Base-by-base conservation (phyloP, 208 protist species). In the Endotrypanum monterogeii region DNA sequence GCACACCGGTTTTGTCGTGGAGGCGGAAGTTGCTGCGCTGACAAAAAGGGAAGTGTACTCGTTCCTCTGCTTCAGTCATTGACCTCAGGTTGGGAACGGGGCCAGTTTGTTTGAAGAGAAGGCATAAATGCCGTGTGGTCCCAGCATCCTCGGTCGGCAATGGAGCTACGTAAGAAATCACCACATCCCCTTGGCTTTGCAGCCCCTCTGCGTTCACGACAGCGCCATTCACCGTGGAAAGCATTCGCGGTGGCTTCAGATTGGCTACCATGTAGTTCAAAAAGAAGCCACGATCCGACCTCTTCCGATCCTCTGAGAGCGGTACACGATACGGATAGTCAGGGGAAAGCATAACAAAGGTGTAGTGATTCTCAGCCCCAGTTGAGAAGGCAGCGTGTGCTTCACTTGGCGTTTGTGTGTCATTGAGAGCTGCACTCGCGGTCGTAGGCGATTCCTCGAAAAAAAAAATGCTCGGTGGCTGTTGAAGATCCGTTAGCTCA, bases 101-200 rank as follows among this genome's bases (percentile, higher is more conserved):
- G 6, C 57, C 30, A 20, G 55, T 77, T 75, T 98, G 94, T 30
- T 79, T 79, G 76, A 91, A 96, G 20, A 98, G 85, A 71, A 96
- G 75, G 60, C 92, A 98, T 18, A 98, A 28, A 71, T 95, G 87
- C 12, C 94, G 87, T 20, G 92, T 91, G 0, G 94, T 93, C 32
- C 94, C 94, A 0, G 92, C 94, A 66, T 96, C 94, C 79, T 98
- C 92, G 1, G 94, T 96, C 28, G 94, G 94, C 51, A 98, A 78
- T 18, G 94, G 94, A 9, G 94, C 83, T 5, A 95, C 76, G 72
- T 96, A 98, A 30, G 92, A 78, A 5, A 95, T 67, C 28, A 96
- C 88, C 54, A 95, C 88, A 54, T 95, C 89, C 2, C 92, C 92
- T 5, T 52, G 63, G 62, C 84, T 89, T 3, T 58, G 57, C 50